phyloP scores from a whole-genome alignment of 2,329 filamentous ascomycete species.

The Aureobasidium sp. region DNA sequence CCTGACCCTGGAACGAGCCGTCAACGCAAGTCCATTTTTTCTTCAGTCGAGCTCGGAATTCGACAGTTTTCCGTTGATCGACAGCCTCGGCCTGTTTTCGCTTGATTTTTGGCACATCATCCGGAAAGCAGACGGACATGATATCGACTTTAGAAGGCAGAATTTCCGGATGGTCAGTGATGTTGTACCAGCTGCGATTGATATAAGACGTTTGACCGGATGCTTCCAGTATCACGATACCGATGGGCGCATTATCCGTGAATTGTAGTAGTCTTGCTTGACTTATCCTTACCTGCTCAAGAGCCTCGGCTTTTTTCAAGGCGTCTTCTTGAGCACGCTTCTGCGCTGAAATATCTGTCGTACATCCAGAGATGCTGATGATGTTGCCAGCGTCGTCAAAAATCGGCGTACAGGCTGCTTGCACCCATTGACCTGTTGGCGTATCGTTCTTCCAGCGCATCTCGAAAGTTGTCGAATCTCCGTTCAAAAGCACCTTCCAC shows the following conservation, averaged over 20 bases:
- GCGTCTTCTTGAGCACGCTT: background rate
- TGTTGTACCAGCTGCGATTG: background rate
- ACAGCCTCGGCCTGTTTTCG: background rate
- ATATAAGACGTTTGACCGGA: background rate
- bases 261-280: background rate
- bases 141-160: background rate
- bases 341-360: conserved; percentile 26
- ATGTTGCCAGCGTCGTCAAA: conserved; percentile 25
- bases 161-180: background rate
- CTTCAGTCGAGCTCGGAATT: conserved; percentile 28
- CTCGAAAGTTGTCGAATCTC: background rate
- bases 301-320: background rate
- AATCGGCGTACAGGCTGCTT: conserved; percentile 27
- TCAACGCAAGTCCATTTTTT: conserved; percentile 31
- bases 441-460: conserved; percentile 21
- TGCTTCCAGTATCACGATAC: background rate
- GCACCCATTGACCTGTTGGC: conserved; percentile 27
- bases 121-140: background rate
- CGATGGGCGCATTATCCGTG: background rate
- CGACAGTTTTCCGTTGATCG: background rate
- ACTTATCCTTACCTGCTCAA: background rate
- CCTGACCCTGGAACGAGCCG: conserved; percentile 21
- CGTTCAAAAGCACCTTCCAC: background rate
- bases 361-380: conserved; percentile 27
- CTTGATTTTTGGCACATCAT: background rate